Conservation (phyloP, 2,329 filamentous ascomycete genomes). For the Aspergillus melleus region DNA sequence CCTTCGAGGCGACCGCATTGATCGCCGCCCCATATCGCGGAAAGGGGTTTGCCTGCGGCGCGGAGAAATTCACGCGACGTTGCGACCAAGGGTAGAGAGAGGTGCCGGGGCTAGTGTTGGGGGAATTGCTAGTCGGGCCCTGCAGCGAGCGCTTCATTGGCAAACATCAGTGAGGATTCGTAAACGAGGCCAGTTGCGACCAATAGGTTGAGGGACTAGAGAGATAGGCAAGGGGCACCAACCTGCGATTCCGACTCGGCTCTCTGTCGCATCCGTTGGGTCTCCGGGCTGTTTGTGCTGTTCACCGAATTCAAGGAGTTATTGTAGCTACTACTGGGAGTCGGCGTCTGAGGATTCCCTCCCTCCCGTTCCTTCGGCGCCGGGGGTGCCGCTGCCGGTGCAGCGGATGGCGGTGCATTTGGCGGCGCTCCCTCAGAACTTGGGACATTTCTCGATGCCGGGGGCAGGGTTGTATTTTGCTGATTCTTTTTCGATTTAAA, state of each 20-base stretch:
- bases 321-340: constrained; percentile 71
- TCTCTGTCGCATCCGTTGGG: constrained; percentile 58
- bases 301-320: constrained; percentile 68
- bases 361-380: constrained; percentile 44
- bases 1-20: constrained; percentile 88
- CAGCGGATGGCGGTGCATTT: constrained; percentile 42
- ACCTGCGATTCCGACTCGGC: constrained; percentile 58
- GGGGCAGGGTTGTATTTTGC: constrained; percentile 52
- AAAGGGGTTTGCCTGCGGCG: constrained; percentile 81
- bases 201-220: not conserved
- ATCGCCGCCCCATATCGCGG: constrained; percentile 96
- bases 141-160: constrained; percentile 42
- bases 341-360: constrained; percentile 56
- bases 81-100: constrained; percentile 97
- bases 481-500: constrained; percentile 81
- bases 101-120: constrained; percentile 61
- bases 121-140: constrained; percentile 56
- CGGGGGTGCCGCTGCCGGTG: constrained; percentile 45
- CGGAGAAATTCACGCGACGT: constrained; percentile 80
- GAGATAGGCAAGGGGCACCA: constrained; percentile 24
- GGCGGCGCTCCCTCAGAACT: constrained; percentile 54
- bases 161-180: constrained; percentile 2
- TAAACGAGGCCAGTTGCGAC: not conserved
- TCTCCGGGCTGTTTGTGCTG: constrained; percentile 64
- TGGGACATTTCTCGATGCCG: constrained; percentile 57